Evolutionary conservation across 371 early-diverging fungal genomes (phyloP).

Genomic region (Circinella umbellata): DNA sequence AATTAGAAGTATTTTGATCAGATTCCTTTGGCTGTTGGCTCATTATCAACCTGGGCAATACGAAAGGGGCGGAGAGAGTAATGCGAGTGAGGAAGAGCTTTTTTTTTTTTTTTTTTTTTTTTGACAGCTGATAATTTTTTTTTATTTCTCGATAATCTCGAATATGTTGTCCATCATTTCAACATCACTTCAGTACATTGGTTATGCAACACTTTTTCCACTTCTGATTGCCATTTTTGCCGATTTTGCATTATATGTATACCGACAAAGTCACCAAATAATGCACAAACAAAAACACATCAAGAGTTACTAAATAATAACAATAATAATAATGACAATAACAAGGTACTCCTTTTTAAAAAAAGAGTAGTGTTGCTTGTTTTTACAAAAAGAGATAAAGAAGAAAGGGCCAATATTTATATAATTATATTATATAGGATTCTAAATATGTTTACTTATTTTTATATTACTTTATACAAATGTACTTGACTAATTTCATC

Average conservation of each 20-base stretch:
- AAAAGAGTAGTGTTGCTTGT: too few species aligned
- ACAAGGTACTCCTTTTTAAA: too few species aligned
- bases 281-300: conserved; percentile 1
- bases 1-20: not conserved
- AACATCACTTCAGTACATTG: conserved; percentile 14
- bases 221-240: conserved; percentile 14
- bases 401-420: too few species aligned
- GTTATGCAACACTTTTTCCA: conserved; percentile 13
- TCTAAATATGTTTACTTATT: not conserved
- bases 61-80: not conserved
- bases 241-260: conserved; percentile 21
- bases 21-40: not conserved
- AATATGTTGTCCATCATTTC: conserved; percentile 11
- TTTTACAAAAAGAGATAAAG: too few species aligned
- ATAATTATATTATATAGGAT: too few species aligned
- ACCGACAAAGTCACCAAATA: conserved; percentile 12
- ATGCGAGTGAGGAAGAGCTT: not conserved
- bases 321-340: too few species aligned
- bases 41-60: not conserved
- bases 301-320: conserved; percentile 2
- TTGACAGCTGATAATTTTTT: not conserved
- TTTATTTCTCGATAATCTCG: not conserved
- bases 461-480: conserved; percentile 61
- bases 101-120: not conserved
- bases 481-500: conserved; percentile 68